Percentiles rank a stretch among this genome's conserved stretches.
phyloP scores from a whole-genome alignment of 208 protist species.

The Willaertia magna region DNA sequence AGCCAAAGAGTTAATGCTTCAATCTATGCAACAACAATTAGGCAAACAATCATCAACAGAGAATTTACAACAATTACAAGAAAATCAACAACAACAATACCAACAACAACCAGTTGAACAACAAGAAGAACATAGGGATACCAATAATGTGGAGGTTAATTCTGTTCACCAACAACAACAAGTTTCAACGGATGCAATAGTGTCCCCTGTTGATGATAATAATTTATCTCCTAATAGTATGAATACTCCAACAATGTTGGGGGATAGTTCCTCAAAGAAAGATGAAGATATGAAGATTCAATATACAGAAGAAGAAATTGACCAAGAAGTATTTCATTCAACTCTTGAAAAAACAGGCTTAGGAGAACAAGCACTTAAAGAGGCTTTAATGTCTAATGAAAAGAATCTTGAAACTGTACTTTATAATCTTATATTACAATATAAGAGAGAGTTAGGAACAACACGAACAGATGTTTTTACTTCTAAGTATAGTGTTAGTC shows the following conservation, averaged over 20 bases:
- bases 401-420: constrained; percentile 1
- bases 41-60: not conserved
- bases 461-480: not conserved
- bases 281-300: not conserved
- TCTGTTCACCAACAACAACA: not conserved
- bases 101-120: not conserved
- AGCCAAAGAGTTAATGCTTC: not conserved
- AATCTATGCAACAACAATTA: not conserved
- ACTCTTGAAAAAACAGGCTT: not conserved
- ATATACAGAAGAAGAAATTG: not conserved
- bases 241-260: not conserved
- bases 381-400: not conserved
- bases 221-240: not conserved
- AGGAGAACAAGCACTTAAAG: too few species aligned
- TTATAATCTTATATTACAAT: not conserved
- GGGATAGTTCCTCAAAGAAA: not conserved
- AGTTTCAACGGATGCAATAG: too few species aligned
- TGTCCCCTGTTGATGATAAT: too few species aligned
- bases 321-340: not conserved
- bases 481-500: not conserved
- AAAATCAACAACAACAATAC: not conserved
- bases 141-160: not conserved
- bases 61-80: not conserved
- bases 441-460: not conserved
- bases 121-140: not conserved